Base-by-base conservation (phyloP, 2,329 filamentous ascomycete genomes). In the Graphilbum fragrans region DNA sequence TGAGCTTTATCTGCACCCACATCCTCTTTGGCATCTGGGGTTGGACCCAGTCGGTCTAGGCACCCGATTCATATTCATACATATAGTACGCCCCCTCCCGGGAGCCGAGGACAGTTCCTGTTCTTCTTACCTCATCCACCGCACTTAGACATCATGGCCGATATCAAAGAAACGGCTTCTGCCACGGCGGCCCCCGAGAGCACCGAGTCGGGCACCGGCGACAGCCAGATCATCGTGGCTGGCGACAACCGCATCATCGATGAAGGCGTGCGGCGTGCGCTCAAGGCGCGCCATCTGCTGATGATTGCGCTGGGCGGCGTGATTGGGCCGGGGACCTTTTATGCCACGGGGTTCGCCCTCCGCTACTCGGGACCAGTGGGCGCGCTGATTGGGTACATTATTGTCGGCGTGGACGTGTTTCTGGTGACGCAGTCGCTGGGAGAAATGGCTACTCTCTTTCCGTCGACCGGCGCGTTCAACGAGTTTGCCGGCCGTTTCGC, bases 361-460 rank as follows among this genome's bases (percentile, higher is more conserved):
- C 48, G 49, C 21, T 58, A 49, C 25, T 62, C 63, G 49, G 66
- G 65, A n/a, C 63, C 65, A 18, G 56, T 58, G 4, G 62, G 49
- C 9, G 47, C 61, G 20, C 56, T 64, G 10, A 52, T 72, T 35
- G 55, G 63, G 44, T 61, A 61, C 46, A 61, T 60, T 48, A 49
- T 57, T 16, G 59, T 70, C 40, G 58, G 71, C 38, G 56, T 63
- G 37, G 58, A 65, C 21, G 49, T 69, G 50, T 57, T 71, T 40
- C 58, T 58, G 45, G 54, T 58, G 34, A 58, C 64, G 34, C 43
- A 49, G 42, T 38, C 31, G 50, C 68, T 79, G 42, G 66, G 66
- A 19, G 72, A 76, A 55, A 71, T 80, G 61, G 72, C 74, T 11
- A 67, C 76, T n/a, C 77, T 74, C 60, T 66, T 79, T 35, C 72